Percentiles rank a stretch among this genome's conserved stretches.
Evolutionary conservation across 345 rosid species (phyloP).

Genomic region (Eucalyptus sp.): DNA sequence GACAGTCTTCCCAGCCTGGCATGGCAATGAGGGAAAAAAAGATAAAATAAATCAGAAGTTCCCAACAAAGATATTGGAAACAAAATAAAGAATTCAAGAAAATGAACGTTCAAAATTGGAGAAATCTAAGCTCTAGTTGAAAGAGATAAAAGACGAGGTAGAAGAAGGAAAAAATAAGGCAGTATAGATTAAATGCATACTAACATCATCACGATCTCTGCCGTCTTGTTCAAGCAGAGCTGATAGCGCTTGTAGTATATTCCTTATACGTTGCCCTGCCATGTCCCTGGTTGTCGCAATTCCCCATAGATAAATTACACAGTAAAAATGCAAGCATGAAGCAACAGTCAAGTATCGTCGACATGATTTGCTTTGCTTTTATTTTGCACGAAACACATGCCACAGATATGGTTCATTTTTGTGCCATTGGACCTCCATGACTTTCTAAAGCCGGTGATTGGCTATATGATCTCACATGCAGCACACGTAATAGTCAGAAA

Average conservation of each 20-base stretch:
- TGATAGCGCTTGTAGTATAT: background rate
- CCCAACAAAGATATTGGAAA: background rate
- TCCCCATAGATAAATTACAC: background rate
- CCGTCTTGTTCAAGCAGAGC: background rate
- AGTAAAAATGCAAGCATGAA: background rate
- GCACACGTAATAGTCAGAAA: background rate
- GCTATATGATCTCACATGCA: background rate
- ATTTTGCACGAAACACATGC: background rate
- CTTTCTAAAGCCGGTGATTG: background rate
- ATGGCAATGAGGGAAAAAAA: background rate
- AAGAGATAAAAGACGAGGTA: background rate
- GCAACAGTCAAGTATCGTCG: fast-evolving
- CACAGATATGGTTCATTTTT: background rate
- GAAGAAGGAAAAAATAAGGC: background rate
- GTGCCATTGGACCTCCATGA: background rate
- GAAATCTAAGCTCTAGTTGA: background rate
- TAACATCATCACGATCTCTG: background rate
- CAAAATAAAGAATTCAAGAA: background rate
- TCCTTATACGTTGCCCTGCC: background rate
- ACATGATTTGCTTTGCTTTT: background rate
- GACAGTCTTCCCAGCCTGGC: background rate
- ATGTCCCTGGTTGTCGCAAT: background rate
- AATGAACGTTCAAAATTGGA: background rate
- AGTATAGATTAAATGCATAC: background rate
- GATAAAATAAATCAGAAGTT: background rate